phyloP scores from a whole-genome alignment of 176 grass and related monocot genomes.

The Raddia guianensis region DNA sequence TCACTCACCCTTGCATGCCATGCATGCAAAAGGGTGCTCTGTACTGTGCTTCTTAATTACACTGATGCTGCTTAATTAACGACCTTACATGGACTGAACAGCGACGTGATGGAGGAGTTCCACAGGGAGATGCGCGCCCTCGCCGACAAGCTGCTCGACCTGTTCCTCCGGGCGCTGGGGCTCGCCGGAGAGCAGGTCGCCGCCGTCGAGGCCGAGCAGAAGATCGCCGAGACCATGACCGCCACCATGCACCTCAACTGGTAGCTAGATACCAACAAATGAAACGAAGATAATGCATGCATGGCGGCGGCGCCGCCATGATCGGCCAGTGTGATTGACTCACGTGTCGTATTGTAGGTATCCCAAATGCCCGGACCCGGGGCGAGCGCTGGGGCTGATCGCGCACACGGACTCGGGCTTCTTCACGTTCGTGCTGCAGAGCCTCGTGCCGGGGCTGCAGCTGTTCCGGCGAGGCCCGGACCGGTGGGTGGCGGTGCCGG shows the following conservation, averaged over 20 bases:
- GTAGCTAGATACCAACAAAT: background rate
- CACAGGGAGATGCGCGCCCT: conserved; percentile 69
- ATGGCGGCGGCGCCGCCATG: background rate
- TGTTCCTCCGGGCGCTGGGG: conserved; percentile 70
- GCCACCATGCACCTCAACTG: conserved; percentile 69
- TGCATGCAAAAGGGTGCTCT: too few relatives aligned
- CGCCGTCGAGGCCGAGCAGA: conserved; percentile 41
- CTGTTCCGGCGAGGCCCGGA: conserved; percentile 55
- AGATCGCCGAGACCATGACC: conserved; percentile 46
- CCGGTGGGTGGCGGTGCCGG: conserved; percentile 80
- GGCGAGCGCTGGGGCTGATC: conserved; percentile 79
- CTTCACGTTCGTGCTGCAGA: conserved; percentile 91
- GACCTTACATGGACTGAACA: conserved; percentile 26
- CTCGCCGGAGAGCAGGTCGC: conserved; percentile 58
- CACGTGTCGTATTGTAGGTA: conserved; percentile 53
- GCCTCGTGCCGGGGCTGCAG: conserved; percentile 82
- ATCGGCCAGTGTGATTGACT: background rate
- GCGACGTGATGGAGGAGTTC: conserved; percentile 91
- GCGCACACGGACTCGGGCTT: conserved; percentile 96
- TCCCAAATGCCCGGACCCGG: conserved; percentile 86
- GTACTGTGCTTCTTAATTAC: background rate
- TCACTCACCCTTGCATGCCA: too few relatives aligned
- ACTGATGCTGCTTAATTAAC: background rate
- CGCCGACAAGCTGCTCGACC: conserved; percentile 54
- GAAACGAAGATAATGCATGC: too few relatives aligned